phyloP scores from a whole-genome alignment of 495 filamentous ascomycete genomes.

The Penicillium cataractarum region DNA sequence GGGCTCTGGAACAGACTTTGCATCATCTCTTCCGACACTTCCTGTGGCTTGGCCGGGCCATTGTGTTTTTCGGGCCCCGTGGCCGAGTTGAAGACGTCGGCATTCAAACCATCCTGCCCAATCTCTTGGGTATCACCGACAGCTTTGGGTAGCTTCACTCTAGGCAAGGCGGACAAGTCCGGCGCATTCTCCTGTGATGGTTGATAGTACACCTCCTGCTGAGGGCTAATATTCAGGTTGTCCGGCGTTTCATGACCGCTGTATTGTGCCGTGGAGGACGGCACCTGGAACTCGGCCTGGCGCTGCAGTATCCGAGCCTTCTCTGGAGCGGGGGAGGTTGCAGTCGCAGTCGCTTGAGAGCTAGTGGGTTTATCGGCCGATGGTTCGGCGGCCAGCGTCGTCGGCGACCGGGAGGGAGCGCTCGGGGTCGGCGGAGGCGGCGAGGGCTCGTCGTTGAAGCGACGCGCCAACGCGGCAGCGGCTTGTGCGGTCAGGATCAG shows the following conservation, averaged over 20 bases:
- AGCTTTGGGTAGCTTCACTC: slow-evolving; percentile 61
- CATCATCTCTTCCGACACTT: slow-evolving; percentile 59
- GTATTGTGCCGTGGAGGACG: slow-evolving; percentile 42
- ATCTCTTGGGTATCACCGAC: slow-evolving; percentile 49
- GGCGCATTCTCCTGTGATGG: slow-evolving; percentile 49
- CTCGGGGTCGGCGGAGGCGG: slow-evolving; percentile 25
- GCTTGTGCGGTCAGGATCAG: slow-evolving; percentile 66
- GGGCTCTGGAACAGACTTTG: slow-evolving; percentile 64
- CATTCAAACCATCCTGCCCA: slow-evolving; percentile 52
- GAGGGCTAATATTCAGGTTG: slow-evolving; percentile 44
- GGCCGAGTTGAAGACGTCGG: slow-evolving; percentile 58
- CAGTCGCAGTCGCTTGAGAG: slow-evolving; percentile 8
- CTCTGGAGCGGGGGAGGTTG: slow-evolving; percentile 36
- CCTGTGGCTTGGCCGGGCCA: slow-evolving; percentile 35
- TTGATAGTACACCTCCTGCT: slow-evolving; percentile 63
- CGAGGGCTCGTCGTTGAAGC: slow-evolving; percentile 58
- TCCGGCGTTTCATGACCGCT: slow-evolving; percentile 21
- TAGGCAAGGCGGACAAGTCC: slow-evolving; percentile 58
- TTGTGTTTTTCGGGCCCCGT: slow-evolving; percentile 22
- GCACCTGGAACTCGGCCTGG: slow-evolving; percentile 60
- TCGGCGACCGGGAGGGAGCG: slow-evolving; percentile 20
- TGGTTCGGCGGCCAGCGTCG: slow-evolving; percentile 22
- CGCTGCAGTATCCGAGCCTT: slow-evolving; percentile 51
- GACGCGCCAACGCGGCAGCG: slow-evolving; percentile 59
- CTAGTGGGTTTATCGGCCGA: slow-evolving; percentile 17